Evolutionary conservation across 441 rosid species (phyloP).

Genomic region (Euphorbia schlechtendalii): DNA sequence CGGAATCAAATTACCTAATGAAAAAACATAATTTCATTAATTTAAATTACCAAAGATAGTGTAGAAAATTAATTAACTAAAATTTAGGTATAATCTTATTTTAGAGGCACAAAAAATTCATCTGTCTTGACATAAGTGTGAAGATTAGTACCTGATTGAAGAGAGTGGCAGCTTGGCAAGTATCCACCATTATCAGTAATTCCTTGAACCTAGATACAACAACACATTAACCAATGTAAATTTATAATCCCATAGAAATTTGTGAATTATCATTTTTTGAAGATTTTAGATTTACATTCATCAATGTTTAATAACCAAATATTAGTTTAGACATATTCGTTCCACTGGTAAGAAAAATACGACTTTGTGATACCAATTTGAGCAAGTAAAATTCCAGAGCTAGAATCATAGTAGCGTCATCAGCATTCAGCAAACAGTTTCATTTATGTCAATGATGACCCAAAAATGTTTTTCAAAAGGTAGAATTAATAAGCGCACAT

Average conservation of each 20-base stretch:
- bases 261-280: constrained; percentile 5
- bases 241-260: constrained; percentile 6
- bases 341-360: background rate
- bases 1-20: background rate
- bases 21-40: background rate
- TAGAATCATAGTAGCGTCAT: constrained; percentile 4
- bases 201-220: constrained; percentile 72
- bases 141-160: constrained; percentile 67
- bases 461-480: constrained; percentile 6
- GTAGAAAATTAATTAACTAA: background rate
- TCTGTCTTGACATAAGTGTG: background rate
- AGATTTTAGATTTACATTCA: too few species aligned
- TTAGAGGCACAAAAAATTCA: background rate
- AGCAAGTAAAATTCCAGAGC: constrained; percentile 8
- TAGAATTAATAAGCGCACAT: constrained; percentile 9
- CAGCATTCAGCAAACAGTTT: background rate
- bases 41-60: too few species aligned
- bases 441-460: background rate
- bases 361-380: background rate
- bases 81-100: background rate
- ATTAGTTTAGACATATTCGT: background rate
- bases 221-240: constrained; percentile 17
- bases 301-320: background rate
- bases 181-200: constrained; percentile 93
- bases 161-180: constrained; percentile 98